Conservation (phyloP, 495 filamentous ascomycete species). For the Hypomontagnella monticulosa region DNA sequence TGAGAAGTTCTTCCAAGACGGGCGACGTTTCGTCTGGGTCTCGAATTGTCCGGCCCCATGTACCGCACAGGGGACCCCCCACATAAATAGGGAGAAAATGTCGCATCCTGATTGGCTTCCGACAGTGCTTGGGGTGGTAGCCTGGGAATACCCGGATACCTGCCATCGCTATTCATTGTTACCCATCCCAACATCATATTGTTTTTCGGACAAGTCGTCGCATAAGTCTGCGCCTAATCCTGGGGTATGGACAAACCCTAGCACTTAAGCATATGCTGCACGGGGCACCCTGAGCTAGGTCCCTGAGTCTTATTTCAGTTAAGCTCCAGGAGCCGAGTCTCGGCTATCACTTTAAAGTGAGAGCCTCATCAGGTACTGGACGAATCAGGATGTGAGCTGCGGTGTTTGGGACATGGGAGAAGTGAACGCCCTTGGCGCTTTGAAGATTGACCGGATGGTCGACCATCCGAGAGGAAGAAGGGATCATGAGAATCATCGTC, state of each 20-base stretch:
- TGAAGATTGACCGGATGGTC: conserved; percentile 37
- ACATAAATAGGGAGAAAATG: conserved; percentile 5
- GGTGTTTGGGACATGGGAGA: conserved; percentile 10
- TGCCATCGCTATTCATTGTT: conserved; percentile 24
- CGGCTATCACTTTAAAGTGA: conserved; percentile 15
- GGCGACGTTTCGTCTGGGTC: conserved; percentile 39
- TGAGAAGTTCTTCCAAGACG: conserved; percentile 30
- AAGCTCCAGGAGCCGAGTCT: conserved; percentile 21
- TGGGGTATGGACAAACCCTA: conserved; percentile 12
- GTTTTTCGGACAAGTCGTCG: conserved; percentile 17
- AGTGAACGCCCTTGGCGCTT: conserved; percentile 27
- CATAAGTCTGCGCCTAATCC: conserved; percentile 6
- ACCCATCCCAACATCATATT: conserved; percentile 15
- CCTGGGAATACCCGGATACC: conserved; percentile 8
- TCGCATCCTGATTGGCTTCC: conserved; percentile 23
- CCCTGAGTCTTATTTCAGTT: conserved; percentile 17
- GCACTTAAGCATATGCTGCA: conserved; percentile 1
- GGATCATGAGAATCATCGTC: conserved; percentile 32
- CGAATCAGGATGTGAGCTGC: conserved; percentile 21
- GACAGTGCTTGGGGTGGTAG: background rate
- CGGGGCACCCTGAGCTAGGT: conserved; percentile 5
- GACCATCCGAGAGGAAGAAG: conserved; percentile 28
- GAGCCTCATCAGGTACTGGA: conserved; percentile 24
- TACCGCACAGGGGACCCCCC: conserved; percentile 15
- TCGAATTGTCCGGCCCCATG: conserved; percentile 25